phyloP scores from a whole-genome alignment of 1,284 basidiomycete species.

The Boletus holoroseus region DNA sequence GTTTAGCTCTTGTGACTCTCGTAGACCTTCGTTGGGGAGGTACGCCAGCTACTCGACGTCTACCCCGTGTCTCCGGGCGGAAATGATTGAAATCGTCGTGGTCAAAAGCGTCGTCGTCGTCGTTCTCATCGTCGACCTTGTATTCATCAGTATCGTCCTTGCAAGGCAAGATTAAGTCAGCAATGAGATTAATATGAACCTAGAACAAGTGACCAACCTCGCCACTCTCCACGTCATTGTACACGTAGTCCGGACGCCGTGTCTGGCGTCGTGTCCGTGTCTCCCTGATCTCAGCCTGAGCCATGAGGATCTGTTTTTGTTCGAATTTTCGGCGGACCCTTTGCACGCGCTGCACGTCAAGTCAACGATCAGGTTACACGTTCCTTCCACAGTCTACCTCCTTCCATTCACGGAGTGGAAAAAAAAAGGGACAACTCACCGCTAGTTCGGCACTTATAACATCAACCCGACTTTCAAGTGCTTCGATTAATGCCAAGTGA shows the following conservation, averaged over 20 bases:
- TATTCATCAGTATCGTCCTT: slow-evolving; percentile 67
- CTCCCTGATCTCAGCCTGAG: slow-evolving; percentile 69
- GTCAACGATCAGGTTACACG: slow-evolving; percentile 27
- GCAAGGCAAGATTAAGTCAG: slow-evolving; percentile 17
- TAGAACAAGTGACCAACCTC: slow-evolving; percentile 44
- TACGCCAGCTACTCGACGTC: slow-evolving; percentile 33
- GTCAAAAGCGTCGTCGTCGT: slow-evolving; percentile 56
- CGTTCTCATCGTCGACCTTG: slow-evolving; percentile 56
- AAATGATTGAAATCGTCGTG: slow-evolving; percentile 43
- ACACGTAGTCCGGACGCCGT: slow-evolving; percentile 71
- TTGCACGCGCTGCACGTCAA: slow-evolving; percentile 53
- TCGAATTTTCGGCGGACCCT: slow-evolving; percentile 63
- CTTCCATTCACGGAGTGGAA: slow-evolving; percentile 11
- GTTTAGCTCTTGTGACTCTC: slow-evolving; percentile 48
- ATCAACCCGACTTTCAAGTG: slow-evolving; percentile 58
- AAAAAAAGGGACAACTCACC: slow-evolving; percentile 44
- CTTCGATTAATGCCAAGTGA: slow-evolving; percentile 56
- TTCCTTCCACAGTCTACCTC: slow-evolving; percentile 13
- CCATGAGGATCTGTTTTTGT: slow-evolving; percentile 56
- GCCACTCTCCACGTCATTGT: slow-evolving; percentile 57
- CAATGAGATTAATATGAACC: slow-evolving; percentile 11
- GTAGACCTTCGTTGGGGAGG: slow-evolving; percentile 57
- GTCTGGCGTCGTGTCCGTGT: slow-evolving; percentile 69
- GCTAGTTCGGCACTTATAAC: slow-evolving; percentile 60
- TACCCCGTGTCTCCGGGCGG: slow-evolving; percentile 36